Base-by-base conservation (phyloP, 169 alveolate species). In the Plasmodium berghei region DNA sequence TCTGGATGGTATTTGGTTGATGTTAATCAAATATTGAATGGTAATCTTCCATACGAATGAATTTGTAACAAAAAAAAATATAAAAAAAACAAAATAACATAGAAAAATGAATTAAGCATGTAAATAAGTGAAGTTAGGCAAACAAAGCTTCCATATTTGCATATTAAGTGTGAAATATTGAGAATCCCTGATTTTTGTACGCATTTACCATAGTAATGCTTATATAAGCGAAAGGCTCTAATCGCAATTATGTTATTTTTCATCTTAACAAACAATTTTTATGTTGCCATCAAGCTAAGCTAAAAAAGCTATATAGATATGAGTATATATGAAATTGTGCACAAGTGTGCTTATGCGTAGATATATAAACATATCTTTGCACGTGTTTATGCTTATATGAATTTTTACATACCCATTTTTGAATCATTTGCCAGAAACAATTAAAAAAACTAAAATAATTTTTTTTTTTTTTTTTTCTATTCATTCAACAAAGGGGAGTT, bases 1-100 rank as follows among this genome's bases (percentile, higher is more conserved):
- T 69, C 87, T 2, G 91, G 91, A 42, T 86, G 91, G 91, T 71
- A 59, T 20, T 54, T 86, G 58, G 91, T 59, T 56, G 91, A 86
- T 26, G 87, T 86, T 34, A 86, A 86, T 71, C 91, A 86, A 71
- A 86, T 86, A 34, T 61, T 86, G 61, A 71, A 71, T 26, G 91
- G 87, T 14, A 86, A 86, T 49, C 46, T 71, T 26, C 91, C 91
- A n/a, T 86, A 86, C 45, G 91, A 86, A 64, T 72, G 58, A 66
- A 10, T 26, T 5, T 9, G 42, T 63, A 49, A 5, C 40, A n/a
- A 42, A 20, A 42, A 20, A 42, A 16, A 48, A 73, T 18, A 73
- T 18, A 59, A 1, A 59, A 49, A 61, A 20, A 14, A 6, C 18
- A 49, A 59, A 10, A 42, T 16, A n/a, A 58, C 34, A 9, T 14